A percentile compares a stretch with the other conserved stretches of the same genome.
These are phyloP conservation scores for Ustilago vetiveriae DNA, from an alignment of 1,284 basidiomycete species.

Conservation along the genomic window DNA sequence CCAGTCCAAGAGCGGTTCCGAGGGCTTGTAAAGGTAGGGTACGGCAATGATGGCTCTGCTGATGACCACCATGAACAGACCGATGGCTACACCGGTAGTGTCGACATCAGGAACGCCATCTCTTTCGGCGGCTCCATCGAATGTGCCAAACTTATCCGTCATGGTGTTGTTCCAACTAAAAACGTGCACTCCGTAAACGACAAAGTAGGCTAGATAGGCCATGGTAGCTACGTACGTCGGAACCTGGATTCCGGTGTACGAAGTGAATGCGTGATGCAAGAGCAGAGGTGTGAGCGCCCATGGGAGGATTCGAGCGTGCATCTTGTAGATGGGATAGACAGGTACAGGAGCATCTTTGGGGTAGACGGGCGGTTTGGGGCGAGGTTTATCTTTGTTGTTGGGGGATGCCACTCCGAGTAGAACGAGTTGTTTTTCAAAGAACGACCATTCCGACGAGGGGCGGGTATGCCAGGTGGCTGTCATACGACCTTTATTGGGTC, in stretches of 20 bases:
- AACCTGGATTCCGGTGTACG: conserved; percentile 22
- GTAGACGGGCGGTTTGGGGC: conserved; percentile 15
- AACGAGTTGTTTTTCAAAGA: conserved; percentile 12
- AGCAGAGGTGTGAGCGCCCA: conserved; percentile 35
- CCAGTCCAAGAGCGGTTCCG: conserved; percentile 12
- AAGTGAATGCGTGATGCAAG: conserved; percentile 23
- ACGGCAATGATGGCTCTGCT: conserved; percentile 28
- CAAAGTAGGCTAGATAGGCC: conserved; percentile 27
- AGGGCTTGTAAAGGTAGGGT: conserved; percentile 32
- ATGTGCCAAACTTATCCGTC: conserved; percentile 50
- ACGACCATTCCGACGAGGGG: conserved; percentile 8
- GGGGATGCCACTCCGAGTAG: conserved; percentile 12
- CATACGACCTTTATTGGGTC: conserved; percentile 16
- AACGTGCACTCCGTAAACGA: conserved; percentile 11
- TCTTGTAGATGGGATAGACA: conserved; percentile 37
- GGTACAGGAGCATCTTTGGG: conserved; percentile 37
- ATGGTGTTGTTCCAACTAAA: conserved; percentile 31
- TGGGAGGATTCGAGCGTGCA: conserved; percentile 35
- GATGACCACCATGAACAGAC: conserved; percentile 35
- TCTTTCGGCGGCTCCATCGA: conserved; percentile 41
- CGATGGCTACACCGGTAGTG: conserved; percentile 17
- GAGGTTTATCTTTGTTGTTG: neutral
- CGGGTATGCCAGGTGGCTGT: conserved; percentile 26
- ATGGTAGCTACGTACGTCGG: conserved; percentile 22
- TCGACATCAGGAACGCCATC: conserved; percentile 56